Evolutionary conservation across 2,329 filamentous ascomycete genomes (phyloP).

Genomic region (Stagonosporopsis rhizophila): DNA sequence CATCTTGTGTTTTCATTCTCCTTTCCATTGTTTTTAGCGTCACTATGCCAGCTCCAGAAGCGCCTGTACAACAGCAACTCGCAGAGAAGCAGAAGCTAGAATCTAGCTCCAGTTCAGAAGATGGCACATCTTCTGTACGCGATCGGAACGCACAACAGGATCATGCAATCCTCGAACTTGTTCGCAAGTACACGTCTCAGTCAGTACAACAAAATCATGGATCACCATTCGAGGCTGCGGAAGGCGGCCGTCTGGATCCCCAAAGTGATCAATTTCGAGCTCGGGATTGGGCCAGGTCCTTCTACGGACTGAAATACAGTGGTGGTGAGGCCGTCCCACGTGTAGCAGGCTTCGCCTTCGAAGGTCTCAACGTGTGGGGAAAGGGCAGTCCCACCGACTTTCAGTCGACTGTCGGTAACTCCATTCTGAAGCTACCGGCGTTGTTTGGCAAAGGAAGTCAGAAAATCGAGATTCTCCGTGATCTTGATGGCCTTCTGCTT

Average conservation of each 20-base stretch:
- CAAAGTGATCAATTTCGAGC: slow-evolving; percentile 52
- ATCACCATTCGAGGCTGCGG: slow-evolving; percentile 43
- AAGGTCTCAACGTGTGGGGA: slow-evolving; percentile 70
- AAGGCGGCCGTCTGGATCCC: slow-evolving; percentile 52
- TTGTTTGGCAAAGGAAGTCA: slow-evolving; percentile 55
- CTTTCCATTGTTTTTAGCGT: neutral
- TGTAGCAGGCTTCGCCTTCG: slow-evolving; percentile 68
- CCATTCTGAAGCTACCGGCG: slow-evolving; percentile 66
- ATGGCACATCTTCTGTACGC: neutral
- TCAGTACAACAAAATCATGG: slow-evolving; percentile 46
- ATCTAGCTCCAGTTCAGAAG: slow-evolving; percentile 22
- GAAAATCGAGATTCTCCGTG: slow-evolving; percentile 69
- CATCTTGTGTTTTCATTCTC: neutral
- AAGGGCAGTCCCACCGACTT: slow-evolving; percentile 70
- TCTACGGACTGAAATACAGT: slow-evolving; percentile 53
- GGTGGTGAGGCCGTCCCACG: slow-evolving; percentile 59
- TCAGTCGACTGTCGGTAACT: slow-evolving; percentile 70
- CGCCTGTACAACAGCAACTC: slow-evolving; percentile 1
- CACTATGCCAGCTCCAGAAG: slow-evolving; percentile 14
- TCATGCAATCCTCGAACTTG: slow-evolving; percentile 40
- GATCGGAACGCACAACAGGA: slow-evolving; percentile 22
- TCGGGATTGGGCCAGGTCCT: slow-evolving; percentile 54
- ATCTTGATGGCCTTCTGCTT: slow-evolving; percentile 71
- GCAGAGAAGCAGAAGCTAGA: slow-evolving; percentile 4
- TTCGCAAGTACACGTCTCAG: slow-evolving; percentile 48